Conservation (phyloP, 345 rosid genomes). For the Arabidopsis thaliana region DNA sequence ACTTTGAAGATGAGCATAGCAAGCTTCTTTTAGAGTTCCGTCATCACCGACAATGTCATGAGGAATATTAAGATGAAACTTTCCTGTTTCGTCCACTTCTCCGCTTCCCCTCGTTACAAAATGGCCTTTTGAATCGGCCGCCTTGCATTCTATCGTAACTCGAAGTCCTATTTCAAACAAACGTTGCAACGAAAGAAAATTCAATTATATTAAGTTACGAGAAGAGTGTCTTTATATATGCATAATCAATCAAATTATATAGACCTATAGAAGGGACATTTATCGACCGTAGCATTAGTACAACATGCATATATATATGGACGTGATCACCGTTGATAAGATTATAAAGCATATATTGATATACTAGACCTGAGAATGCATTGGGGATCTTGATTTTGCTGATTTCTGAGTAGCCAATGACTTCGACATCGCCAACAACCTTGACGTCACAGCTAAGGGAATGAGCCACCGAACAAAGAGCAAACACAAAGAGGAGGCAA, state of each 20-base stretch:
- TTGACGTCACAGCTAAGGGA: slow-evolving; percentile 32
- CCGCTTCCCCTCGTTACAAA: slow-evolving; percentile 60
- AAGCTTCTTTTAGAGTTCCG: slow-evolving; percentile 63
- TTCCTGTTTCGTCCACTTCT: slow-evolving; percentile 63
- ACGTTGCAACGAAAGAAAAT: neutral
- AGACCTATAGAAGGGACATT: neutral
- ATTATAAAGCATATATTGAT: neutral
- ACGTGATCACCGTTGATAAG: neutral
- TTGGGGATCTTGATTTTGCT: slow-evolving; percentile 28
- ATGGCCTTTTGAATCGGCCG: slow-evolving; percentile 48
- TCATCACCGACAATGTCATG: slow-evolving; percentile 56
- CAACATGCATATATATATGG: neutral
- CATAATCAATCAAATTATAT: neutral
- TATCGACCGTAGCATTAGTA: neutral
- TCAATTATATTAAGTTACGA: neutral
- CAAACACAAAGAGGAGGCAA: slow-evolving; percentile 29
- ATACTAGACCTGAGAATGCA: slow-evolving; percentile 32
- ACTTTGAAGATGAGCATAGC: slow-evolving; percentile 84
- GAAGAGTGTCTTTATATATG: neutral
- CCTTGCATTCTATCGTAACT: slow-evolving; percentile 76
- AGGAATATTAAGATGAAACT: slow-evolving; percentile 57
- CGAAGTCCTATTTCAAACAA: slow-evolving; percentile 58
- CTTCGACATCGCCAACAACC: slow-evolving; percentile 36
- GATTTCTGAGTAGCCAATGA: slow-evolving; percentile 37
- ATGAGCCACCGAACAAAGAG: slow-evolving; percentile 26